Conservation (phyloP, 2,329 filamentous ascomycete species). For the Pseudopyrenochaeta lycopersici region DNA sequence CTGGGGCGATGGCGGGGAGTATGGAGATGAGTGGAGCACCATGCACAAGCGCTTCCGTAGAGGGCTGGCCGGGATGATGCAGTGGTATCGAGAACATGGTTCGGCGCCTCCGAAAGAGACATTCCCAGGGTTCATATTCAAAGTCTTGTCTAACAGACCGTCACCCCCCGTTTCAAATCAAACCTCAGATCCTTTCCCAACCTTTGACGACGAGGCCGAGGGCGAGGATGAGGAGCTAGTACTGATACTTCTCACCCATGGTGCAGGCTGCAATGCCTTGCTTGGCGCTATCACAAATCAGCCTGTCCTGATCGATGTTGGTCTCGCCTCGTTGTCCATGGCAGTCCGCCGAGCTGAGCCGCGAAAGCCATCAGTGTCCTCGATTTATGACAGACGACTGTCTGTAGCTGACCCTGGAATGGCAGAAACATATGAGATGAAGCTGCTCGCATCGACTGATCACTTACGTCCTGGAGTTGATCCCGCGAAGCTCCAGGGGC, state of each 20-base stretch:
- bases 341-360: conserved; percentile 58
- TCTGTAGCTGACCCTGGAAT: conserved; percentile 55
- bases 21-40: conserved; percentile 92
- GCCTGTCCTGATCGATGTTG: conserved; percentile 88
- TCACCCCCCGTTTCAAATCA: conserved; percentile 25
- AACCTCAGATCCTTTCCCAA: conserved; percentile 40
- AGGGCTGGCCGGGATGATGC: conserved; percentile 79
- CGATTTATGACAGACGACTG: conserved; percentile 42
- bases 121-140: conserved; percentile 44
- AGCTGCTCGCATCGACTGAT: conserved; percentile 76
- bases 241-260: conserved; percentile 89
- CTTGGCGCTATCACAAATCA: conserved; percentile 92
- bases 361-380: conserved; percentile 33
- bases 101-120: conserved; percentile 44
- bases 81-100: conserved; percentile 76
- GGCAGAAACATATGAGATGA: conserved; percentile 75
- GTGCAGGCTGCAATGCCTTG: conserved; percentile 93
- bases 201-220: conserved; percentile 46
- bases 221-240: conserved; percentile 72
- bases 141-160: conserved; percentile 30
- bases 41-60: conserved; percentile 92
- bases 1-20: conserved; percentile 88
- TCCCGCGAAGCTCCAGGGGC: conserved; percentile 40
- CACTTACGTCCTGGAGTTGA: conserved; percentile 68
- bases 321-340: conserved; percentile 90